Base-by-base conservation (phyloP, 2,329 filamentous ascomycete genomes). In the Drechslera avenae region DNA sequence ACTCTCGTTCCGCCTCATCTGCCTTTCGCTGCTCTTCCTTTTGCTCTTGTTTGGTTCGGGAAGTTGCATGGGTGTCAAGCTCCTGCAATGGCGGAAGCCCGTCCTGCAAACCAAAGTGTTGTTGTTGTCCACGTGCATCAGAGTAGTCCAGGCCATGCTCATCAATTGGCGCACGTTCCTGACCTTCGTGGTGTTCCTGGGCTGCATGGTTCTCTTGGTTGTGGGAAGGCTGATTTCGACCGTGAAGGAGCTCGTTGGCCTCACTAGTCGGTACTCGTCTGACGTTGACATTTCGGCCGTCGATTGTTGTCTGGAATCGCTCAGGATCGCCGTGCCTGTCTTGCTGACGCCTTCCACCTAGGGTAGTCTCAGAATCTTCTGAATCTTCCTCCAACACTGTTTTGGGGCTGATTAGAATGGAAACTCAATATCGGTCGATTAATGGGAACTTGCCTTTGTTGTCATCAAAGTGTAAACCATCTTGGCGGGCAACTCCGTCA, bases 51-150 rank as follows among this genome's bases (percentile, higher is more conserved):
- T 73, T 48, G 1, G 66, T 63, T 19, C 61, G 52, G 5, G 70
- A 57, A 4, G 73, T 71, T 3, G 59, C 50, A 12, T 60, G 42
- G 2, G 66, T 66, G 4, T 55, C 57, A 2, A 56, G 54, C 46
- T 70, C 63, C 7, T 67, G 54, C 2, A 68, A 58, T 66, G 78
- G 62, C 49, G 72, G 69, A 66, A 78, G 56, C 59, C 76, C 73
- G 60, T 79, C 77, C 47, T 77, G 75, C 16, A 79, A 72, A 59
- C 78, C 75, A 9, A 78, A 77, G 39, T 65, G 52, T 7, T 63
- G 53, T 2, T 39, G 36, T 13, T 47, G 44, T 6, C 54, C 60
- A 1, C 48, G 42, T 36, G 52, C 46, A 19, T 54, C 40, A 9
- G 54, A 36, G n/a, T 57, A 58, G 2, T 46, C 45, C 30, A 67